Evolutionary conservation across 352 stramenopile species (phyloP).

Genomic region (Phytophthora lateralis): DNA sequence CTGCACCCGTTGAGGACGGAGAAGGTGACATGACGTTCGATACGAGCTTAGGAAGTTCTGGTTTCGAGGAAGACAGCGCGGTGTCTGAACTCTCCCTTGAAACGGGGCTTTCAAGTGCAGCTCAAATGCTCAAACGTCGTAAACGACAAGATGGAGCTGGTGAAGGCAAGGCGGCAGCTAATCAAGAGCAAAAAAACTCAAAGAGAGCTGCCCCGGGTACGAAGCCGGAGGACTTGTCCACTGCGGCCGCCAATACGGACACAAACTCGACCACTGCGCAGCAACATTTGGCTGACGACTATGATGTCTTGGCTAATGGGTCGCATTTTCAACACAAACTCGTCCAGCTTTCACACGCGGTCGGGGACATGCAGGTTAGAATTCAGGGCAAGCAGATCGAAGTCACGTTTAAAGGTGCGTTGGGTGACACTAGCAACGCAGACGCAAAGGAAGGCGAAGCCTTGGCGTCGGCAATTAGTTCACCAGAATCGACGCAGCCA

Average conservation of each 20-base stretch:
- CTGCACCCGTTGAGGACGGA: not conserved
- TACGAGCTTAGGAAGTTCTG: slow-evolving; percentile 11
- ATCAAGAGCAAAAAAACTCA: not conserved
- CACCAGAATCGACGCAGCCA: not conserved
- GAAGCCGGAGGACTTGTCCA: not conserved
- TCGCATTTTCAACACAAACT: slow-evolving; percentile 21
- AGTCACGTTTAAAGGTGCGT: slow-evolving; percentile 28
- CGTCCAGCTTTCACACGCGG: slow-evolving; percentile 21
- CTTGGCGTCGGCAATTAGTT: not conserved
- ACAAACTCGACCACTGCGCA: not conserved
- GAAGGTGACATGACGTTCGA: slow-evolving; percentile 20
- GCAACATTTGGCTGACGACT: not conserved
- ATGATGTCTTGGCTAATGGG: not conserved
- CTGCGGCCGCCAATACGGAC: not conserved
- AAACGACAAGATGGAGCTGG: not conserved
- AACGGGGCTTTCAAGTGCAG: not conserved
- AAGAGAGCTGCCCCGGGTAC: not conserved
- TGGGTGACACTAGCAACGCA: slow-evolving; percentile 5
- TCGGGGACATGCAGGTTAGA: slow-evolving; percentile 34
- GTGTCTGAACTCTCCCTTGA: not conserved
- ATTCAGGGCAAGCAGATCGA: slow-evolving; percentile 30
- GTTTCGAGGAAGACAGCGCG: slow-evolving; percentile 4
- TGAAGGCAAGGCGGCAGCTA: not conserved
- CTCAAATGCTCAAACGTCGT: not conserved
- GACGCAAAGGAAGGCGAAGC: not conserved